Evolutionary conservation across 2,329 filamentous ascomycete genomes (phyloP).

Genomic region (Fusarium equiseti): DNA sequence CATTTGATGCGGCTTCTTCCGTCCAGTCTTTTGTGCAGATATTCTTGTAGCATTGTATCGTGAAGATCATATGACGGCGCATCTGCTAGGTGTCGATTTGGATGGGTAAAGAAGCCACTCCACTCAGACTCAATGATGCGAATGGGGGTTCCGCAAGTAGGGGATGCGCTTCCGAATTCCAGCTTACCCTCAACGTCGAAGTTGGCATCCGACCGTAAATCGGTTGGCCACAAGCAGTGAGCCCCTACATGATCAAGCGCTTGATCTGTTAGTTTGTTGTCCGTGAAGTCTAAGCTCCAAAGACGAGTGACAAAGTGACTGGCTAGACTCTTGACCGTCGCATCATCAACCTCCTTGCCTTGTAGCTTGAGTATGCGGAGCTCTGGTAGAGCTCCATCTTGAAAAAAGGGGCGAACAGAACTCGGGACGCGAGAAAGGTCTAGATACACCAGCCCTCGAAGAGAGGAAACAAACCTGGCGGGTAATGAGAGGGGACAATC

Average conservation of each 20-base stretch:
- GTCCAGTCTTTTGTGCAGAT: conserved; percentile 51
- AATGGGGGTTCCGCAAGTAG: conserved; percentile 56
- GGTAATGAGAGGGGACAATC: conserved; percentile 57
- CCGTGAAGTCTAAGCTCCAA: conserved; percentile 68
- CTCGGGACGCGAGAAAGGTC: conserved; percentile 65
- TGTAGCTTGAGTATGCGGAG: conserved; percentile 66
- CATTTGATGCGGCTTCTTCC: conserved; percentile 39
- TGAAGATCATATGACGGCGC: conserved; percentile 54
- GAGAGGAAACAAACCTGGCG: conserved; percentile 55
- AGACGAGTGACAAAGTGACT: conserved; percentile 56
- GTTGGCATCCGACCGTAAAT: conserved; percentile 53
- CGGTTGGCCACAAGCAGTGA: conserved; percentile 50
- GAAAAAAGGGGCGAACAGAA: conserved; percentile 55
- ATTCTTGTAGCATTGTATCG: conserved; percentile 34
- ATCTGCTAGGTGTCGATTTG: conserved; percentile 62
- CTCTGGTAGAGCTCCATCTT: conserved; percentile 55
- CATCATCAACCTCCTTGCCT: conserved; percentile 61
- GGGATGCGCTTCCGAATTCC: conserved; percentile 47
- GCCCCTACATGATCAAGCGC: conserved; percentile 50
- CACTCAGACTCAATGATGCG: conserved; percentile 61
- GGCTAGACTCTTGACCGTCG: conserved; percentile 46
- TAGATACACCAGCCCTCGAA: conserved; percentile 62
- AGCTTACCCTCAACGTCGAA: conserved; percentile 62
- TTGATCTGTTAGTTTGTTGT: conserved; percentile 65
- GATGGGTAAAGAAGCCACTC: conserved; percentile 60